These are phyloP conservation scores for Rhizoctonia solani DNA, from an alignment of 1,284 basidiomycete species.

Conservation along the genomic window DNA sequence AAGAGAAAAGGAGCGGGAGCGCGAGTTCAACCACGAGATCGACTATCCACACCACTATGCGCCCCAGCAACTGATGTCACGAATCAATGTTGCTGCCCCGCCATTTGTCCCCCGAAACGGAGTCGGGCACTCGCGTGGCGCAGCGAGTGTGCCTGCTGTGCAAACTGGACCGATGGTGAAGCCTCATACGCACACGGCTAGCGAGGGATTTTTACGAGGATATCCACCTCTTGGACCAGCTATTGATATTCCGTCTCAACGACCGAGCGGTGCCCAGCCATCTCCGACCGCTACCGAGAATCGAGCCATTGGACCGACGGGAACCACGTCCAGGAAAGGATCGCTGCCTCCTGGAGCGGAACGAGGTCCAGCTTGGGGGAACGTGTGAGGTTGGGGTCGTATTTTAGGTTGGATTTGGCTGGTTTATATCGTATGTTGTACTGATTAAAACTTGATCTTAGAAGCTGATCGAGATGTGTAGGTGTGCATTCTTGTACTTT, in stretches of 20 bases:
- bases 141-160: slow-evolving; percentile 1
- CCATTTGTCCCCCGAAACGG: slow-evolving; percentile 19
- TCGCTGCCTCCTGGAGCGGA: slow-evolving; percentile 1
- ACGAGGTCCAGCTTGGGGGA: slow-evolving; percentile 1
- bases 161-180: neutral
- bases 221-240: neutral
- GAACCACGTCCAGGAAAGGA: neutral
- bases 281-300: neutral
- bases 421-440: neutral
- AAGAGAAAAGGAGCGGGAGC: slow-evolving; percentile 31
- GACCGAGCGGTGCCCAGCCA: neutral
- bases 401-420: neutral
- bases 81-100: slow-evolving; percentile 24
- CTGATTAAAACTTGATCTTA: neutral
- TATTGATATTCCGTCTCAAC: neutral
- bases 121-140: slow-evolving; percentile 17
- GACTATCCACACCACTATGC: slow-evolving; percentile 36
- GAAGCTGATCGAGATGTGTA: neutral
- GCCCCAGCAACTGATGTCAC: neutral
- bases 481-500: neutral
- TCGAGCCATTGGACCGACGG: neutral
- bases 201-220: slow-evolving; percentile 25
- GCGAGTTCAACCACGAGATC: slow-evolving; percentile 37
- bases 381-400: neutral
- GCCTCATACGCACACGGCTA: slow-evolving; percentile 13